These are phyloP conservation scores for Epicoccum sorghinum DNA, from an alignment of 2,329 filamentous ascomycete species.

Conservation along the genomic window DNA sequence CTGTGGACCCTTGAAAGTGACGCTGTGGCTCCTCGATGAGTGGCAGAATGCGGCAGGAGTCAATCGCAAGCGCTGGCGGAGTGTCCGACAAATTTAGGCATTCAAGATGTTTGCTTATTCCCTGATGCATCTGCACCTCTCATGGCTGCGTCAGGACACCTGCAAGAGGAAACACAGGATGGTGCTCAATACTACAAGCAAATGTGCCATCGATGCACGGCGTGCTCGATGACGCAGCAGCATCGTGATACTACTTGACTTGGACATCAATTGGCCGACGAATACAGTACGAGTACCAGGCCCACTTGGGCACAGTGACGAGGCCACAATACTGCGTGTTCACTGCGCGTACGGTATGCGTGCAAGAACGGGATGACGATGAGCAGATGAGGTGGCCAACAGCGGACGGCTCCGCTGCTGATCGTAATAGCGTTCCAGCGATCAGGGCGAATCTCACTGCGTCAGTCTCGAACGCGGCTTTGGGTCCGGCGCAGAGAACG, in stretches of 20 bases:
- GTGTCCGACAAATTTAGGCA: slow-evolving; percentile 1
- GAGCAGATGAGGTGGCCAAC: slow-evolving; percentile 17
- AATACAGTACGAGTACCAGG: background rate
- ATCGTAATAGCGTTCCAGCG: slow-evolving; percentile 25
- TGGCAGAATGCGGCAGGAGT: background rate
- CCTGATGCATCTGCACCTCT: background rate
- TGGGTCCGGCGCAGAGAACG: background rate
- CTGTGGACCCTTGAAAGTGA: slow-evolving; percentile 4
- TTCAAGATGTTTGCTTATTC: background rate
- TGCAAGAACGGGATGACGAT: slow-evolving; percentile 30
- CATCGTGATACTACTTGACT: background rate
- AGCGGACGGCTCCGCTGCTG: slow-evolving; percentile 25
- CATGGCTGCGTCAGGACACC: no score
- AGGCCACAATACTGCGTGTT: slow-evolving; percentile 12
- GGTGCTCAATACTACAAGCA: no score
- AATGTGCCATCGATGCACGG: slow-evolving; percentile 14
- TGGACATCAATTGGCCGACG: background rate
- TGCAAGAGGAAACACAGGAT: no score
- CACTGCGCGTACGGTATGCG: slow-evolving; percentile 10
- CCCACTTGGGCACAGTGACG: slow-evolving; percentile 15
- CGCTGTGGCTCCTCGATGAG: slow-evolving; percentile 2
- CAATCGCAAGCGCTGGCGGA: background rate
- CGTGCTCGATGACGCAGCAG: slow-evolving; percentile 23
- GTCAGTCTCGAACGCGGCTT: slow-evolving; percentile 13
- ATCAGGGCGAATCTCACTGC: slow-evolving; percentile 3